Evolutionary conservation across 1,139 yeast species (phyloP), one percentile per base, ranked within the genome.

Genomic region (Taiozyma sp.): DNA sequence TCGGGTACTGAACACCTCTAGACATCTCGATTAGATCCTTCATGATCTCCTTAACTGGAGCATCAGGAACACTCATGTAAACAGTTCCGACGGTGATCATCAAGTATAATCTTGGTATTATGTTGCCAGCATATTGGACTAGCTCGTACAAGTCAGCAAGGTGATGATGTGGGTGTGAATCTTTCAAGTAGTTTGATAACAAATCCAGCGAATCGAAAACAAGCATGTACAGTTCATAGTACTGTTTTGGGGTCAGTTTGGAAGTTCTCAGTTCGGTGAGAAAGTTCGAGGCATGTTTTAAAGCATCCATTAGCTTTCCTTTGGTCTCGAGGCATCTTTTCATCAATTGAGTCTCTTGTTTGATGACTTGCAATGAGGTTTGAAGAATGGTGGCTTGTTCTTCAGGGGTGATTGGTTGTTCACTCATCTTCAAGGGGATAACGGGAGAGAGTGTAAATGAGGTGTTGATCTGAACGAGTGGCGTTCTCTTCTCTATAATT

Each of bases 11-110:
- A 2, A 91, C 96, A n/a, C 98, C 99, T 43, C 96, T 79, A 57
- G 96, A 86, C 99, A 93, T 93, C 67, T 95, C 99, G 66, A 93
- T 85, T 96, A 95, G 85, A 65, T 93, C 99, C 65, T 87, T 88
- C 83, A 93, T 80, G 51, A 95, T 85, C 59, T 91, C 98, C 64
- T 81, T 81, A 29, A 81, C 77, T 0, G 97, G 97, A 0, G 96
- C 85, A 51, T 83, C 90, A 5, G 83, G 79, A 7, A 85, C 75
- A 6, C 85, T 72, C 85, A 91, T 83, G 68, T 86, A 90, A 3
- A 89, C 88, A 1, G 96, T 84, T 11, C 99, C 99, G 11, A 93
- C 93, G 3, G 95, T 93, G 46, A 93, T 86, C 98, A 93, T 90
- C 71, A 95, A 75, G 66, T 95, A 93, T 51, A 93, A 73, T 53